A percentile compares a stretch with the other conserved stretches of the same genome.
Conservation (phyloP, 768 basidiomycete genomes). For the Trametes cubensis region DNA sequence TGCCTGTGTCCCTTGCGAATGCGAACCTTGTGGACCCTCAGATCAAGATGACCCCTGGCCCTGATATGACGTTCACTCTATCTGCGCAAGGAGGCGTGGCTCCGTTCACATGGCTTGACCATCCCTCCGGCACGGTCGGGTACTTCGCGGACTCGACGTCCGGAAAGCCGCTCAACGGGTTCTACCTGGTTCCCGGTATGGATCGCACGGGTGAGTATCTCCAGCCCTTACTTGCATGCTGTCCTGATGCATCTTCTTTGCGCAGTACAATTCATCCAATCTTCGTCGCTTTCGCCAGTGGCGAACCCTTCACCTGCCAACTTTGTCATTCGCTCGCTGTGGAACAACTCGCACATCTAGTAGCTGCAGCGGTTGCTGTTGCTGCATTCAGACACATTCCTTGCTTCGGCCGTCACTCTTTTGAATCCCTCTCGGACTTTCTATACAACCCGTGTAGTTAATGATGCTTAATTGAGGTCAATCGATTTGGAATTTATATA, state of each 20-base stretch:
- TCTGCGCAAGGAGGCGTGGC: constrained; percentile 58
- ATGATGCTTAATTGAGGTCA: too few species aligned
- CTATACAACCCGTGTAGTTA: too few species aligned
- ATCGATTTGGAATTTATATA: too few species aligned
- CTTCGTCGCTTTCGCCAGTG: constrained; percentile 42
- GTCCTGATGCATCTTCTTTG: background rate
- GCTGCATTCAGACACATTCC: too few species aligned
- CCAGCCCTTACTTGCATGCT: background rate
- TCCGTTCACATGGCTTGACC: constrained; percentile 62
- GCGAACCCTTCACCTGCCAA: constrained; percentile 41
- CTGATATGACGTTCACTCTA: constrained; percentile 50
- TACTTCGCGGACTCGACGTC: constrained; percentile 50
- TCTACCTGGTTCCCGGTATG: constrained; percentile 56
- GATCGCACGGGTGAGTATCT: constrained; percentile 51
- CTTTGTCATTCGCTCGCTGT: constrained; percentile 55
- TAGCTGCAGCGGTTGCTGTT: too few species aligned
- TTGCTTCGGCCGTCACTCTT: too few species aligned
- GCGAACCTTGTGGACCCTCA: constrained; percentile 51
- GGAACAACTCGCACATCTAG: constrained; percentile 52
- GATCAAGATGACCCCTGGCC: constrained; percentile 39
- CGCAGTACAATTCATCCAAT: constrained; percentile 47
- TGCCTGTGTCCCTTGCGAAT: constrained; percentile 50
- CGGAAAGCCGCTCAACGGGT: constrained; percentile 50
- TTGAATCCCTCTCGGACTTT: too few species aligned
- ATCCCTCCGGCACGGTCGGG: constrained; percentile 56